These are phyloP conservation scores for Rhypophila decipiens DNA, from an alignment of 495 filamentous ascomycete genomes.

Conservation along the genomic window DNA sequence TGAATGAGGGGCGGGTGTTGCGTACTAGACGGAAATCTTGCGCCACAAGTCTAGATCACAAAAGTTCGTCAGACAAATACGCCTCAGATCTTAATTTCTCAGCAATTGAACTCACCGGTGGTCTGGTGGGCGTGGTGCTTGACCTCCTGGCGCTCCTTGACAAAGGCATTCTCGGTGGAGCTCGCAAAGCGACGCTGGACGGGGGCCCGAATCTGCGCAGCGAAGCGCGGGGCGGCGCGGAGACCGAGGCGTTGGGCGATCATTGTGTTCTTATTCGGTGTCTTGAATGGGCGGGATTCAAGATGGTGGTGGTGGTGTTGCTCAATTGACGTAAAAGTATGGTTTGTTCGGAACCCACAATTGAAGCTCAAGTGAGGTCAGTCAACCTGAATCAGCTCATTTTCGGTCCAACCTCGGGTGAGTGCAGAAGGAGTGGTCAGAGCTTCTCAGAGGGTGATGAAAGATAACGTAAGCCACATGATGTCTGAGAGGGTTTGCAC, in stretches of 20 bases:
- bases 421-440: constrained; percentile 3
- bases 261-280: constrained; percentile 36
- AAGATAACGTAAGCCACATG: not conserved
- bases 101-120: constrained; percentile 51
- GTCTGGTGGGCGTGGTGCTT: constrained; percentile 80
- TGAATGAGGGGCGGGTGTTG: constrained; percentile 4
- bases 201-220: constrained; percentile 43
- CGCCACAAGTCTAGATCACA: constrained; percentile 71
- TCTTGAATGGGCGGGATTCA: constrained; percentile 1
- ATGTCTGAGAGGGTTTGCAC: too few species aligned
- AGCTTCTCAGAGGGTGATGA: constrained; percentile 6
- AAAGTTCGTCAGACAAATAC: constrained; percentile 1
- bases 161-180: constrained; percentile 78
- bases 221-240: constrained; percentile 34
- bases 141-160: constrained; percentile 74
- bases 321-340: constrained; percentile 2
- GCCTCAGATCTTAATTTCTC: not conserved
- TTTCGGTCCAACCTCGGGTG: constrained; percentile 14
- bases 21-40: constrained; percentile 90
- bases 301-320: constrained; percentile 7
- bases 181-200: constrained; percentile 66
- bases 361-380: constrained; percentile 16
- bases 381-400: constrained; percentile 18
- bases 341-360: constrained; percentile 4
- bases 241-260: constrained; percentile 53